Conservation (phyloP, 1,284 basidiomycete species). For the Inonotus hispidus region DNA sequence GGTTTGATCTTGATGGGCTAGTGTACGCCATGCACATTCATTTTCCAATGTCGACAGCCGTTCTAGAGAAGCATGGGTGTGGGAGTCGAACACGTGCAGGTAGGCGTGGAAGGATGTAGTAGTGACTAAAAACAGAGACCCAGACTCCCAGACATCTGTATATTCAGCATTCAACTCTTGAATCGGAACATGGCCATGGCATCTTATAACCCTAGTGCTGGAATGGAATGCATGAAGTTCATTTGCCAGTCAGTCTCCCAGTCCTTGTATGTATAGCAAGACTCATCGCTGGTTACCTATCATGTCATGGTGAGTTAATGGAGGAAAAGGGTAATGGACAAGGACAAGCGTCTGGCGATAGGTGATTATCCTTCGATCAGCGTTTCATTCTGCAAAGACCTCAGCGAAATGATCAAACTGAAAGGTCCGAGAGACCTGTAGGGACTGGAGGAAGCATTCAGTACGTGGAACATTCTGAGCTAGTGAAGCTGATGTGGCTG, state of each 20-base stretch:
- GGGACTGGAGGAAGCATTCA: background rate
- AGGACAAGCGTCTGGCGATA: background rate
- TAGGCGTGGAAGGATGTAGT: background rate
- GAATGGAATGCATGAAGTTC: too few relatives aligned
- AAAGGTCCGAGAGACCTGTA: background rate
- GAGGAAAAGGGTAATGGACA: background rate
- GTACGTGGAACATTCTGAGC: background rate
- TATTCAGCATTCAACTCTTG: background rate
- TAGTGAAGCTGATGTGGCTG: background rate
- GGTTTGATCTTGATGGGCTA: background rate
- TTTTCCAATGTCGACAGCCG: background rate
- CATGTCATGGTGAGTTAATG: slow-evolving; percentile 9
- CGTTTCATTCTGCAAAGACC: slow-evolving; percentile 12
- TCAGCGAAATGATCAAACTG: background rate
- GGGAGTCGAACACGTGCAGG: background rate
- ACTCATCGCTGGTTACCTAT: slow-evolving; percentile 5
- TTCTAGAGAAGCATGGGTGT: background rate
- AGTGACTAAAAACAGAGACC: background rate
- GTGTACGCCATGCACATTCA: background rate
- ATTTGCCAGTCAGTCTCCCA: too few relatives aligned
- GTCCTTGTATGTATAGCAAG: too few relatives aligned
- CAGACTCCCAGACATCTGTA: background rate
- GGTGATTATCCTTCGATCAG: slow-evolving; percentile 16
- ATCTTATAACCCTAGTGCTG: too few relatives aligned
- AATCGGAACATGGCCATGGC: too few relatives aligned